Evolutionary conservation across 257 asterid species (phyloP).

Genomic region (Plantago major): DNA sequence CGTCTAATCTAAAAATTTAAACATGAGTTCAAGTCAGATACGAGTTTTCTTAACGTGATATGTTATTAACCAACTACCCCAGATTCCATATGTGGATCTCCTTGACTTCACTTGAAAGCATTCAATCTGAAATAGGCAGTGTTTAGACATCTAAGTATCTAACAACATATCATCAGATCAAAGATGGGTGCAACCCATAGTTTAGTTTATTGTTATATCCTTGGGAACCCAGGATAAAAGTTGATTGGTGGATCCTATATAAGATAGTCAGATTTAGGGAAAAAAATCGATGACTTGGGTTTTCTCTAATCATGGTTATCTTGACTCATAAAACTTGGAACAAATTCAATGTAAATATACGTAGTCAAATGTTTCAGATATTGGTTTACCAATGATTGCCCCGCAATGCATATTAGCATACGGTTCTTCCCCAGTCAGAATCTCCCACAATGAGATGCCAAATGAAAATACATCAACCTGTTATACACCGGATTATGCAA

Average conservation of each 20-base stretch:
- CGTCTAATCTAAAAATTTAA: too few relatives aligned
- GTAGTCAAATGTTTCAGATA: slow-evolving; percentile 11
- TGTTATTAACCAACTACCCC: too few relatives aligned
- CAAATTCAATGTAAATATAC: background rate
- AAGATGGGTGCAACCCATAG: too few relatives aligned
- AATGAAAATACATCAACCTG: slow-evolving; percentile 86
- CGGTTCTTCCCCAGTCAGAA: slow-evolving; percentile 75
- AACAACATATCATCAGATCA: too few relatives aligned
- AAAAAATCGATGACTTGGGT: slow-evolving; percentile 7
- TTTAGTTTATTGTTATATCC: too few relatives aligned
- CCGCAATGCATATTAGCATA: slow-evolving; percentile 83
- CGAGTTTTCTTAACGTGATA: too few relatives aligned
- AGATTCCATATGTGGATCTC: too few relatives aligned
- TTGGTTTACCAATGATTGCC: slow-evolving; percentile 63
- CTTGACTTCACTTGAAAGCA: too few relatives aligned
- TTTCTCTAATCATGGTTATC: background rate
- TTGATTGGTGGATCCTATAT: background rate
- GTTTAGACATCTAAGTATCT: too few relatives aligned
- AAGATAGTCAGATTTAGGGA: background rate
- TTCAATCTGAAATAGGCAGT: too few relatives aligned
- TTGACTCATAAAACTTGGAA: background rate
- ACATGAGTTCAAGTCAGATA: too few relatives aligned
- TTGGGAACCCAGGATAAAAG: too few relatives aligned
- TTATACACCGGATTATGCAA: slow-evolving; percentile 17
- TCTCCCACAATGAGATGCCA: slow-evolving; percentile 74